Percentiles rank a stretch among this genome's conserved stretches.
Evolutionary conservation across 2,329 filamentous ascomycete genomes (phyloP).

Genomic region (Aspergillus ustus): DNA sequence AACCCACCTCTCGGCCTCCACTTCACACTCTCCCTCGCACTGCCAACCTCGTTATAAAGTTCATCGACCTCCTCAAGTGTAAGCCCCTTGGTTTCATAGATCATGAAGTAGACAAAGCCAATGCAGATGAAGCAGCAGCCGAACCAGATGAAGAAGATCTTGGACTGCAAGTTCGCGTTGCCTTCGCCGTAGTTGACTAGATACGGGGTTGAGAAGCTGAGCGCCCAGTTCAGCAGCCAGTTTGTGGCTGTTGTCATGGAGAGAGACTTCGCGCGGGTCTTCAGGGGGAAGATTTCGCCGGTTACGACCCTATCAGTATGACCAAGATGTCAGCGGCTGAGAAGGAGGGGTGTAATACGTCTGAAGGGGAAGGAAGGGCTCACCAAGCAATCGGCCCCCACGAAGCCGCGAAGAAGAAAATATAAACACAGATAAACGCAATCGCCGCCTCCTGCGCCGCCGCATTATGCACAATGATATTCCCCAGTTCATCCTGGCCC

Average conservation of each 20-base stretch:
- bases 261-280: conserved; percentile 52
- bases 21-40: neutral
- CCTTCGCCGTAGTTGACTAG: conserved; percentile 71
- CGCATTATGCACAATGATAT: conserved; percentile 30
- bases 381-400: conserved; percentile 46
- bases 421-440: conserved; percentile 53
- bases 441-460: conserved; percentile 49
- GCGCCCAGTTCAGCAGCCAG: conserved; percentile 72
- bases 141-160: conserved; percentile 65
- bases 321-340: too few species aligned
- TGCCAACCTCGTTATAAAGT: conserved; percentile 67
- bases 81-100: conserved; percentile 88
- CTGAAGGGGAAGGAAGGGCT: neutral
- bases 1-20: neutral
- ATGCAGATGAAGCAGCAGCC: conserved; percentile 60
- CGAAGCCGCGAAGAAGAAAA: conserved; percentile 53
- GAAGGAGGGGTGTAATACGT: too few species aligned
- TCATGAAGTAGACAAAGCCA: conserved; percentile 64
- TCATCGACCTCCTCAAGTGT: conserved; percentile 83
- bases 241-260: conserved; percentile 61
- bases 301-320: conserved; percentile 45
- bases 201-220: conserved; percentile 80
- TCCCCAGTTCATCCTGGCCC: neutral
- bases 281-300: conserved; percentile 54
- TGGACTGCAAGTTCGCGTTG: conserved; percentile 67